Base-by-base conservation (phyloP, 164 flowering plant species). In the Tinospora cordifolia region DNA sequence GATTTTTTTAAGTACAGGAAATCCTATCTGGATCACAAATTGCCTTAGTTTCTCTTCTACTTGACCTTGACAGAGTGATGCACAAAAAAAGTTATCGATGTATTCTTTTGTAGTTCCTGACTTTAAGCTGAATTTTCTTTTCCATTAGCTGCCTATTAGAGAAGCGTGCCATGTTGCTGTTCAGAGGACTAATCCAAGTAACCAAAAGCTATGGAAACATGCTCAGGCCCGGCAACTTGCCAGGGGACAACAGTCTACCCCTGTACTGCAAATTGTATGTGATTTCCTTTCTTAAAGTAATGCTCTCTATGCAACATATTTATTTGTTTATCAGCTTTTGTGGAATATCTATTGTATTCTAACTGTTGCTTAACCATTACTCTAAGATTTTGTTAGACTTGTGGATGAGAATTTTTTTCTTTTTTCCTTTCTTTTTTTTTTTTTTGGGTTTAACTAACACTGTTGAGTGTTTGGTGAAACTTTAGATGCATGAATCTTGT, bases 111-210 rank as follows among this genome's bases (percentile, higher is more conserved):
- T 41, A 51, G 19, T 51, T 63, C 0, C 41, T 36, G 10, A 63
- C 39, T 21, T 75, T 17, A 41, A 69, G 40, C 38, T 65, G 9
- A 72, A 70, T 65, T 65, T 36, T 44, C 6, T 51, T 66, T 72
- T 67, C 49, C 22, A 27, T 12, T 76, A 95, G 99, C 85, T 95
- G 97, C 99, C 99, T 26, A 95, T 85, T 65, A 88, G 89, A 81
- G 99, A 95, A 83, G 99, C 99, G 40, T 95, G 97, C 76, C 99
- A 95, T 80, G 99, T 86, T 72, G 99, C 99, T 75, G 83, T 95
- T 21, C 99, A 92, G 79, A 84, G 77, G 76, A 88, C 77, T 75
- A 85, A 86, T 79, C 96, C 99, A 41, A 81, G 85, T 75, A 90
- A 88, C 75, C 94, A 92, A 58, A 87, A 86, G 79, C 89, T 95